phyloP scores from a whole-genome alignment of 2,329 filamentous ascomycete species.

The Ophiostoma sp. region DNA sequence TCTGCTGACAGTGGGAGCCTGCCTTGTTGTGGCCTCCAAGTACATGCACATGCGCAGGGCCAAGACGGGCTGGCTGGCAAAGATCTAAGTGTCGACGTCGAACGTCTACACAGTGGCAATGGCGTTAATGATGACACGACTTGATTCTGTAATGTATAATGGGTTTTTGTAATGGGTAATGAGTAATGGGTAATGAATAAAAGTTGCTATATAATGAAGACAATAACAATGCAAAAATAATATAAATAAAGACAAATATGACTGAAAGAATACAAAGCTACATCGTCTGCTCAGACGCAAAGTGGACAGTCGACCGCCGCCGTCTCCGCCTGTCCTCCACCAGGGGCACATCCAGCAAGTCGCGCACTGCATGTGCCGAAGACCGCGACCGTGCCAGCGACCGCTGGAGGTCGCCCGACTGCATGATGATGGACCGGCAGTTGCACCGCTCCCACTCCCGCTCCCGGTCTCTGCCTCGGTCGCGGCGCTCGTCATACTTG shows the following conservation, averaged over 20 bases:
- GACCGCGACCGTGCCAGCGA: slow-evolving; percentile 14
- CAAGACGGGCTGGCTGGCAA: not conserved
- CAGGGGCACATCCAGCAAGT: not conserved
- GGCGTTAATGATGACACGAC: not conserved
- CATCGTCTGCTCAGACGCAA: slow-evolving; percentile 7
- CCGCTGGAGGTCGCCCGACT: slow-evolving; percentile 15
- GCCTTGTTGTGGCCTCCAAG: slow-evolving; percentile 23
- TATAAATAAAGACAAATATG: not conserved
- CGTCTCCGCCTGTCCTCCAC: not conserved
- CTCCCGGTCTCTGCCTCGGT: not conserved
- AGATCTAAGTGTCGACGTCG: not conserved
- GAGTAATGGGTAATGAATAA: not conserved
- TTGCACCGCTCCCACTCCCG: not conserved
- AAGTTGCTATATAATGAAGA: not conserved
- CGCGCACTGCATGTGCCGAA: slow-evolving; percentile 3
- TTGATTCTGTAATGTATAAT: not conserved
- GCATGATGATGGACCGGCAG: not conserved
- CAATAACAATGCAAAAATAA: not conserved
- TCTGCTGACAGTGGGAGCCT: slow-evolving; percentile 36
- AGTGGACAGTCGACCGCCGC: not conserved
- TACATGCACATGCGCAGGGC: slow-evolving; percentile 19
- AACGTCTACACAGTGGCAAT: not conserved
- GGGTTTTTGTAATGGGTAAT: not conserved
- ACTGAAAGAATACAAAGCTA: not conserved
- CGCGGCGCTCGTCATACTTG: not conserved